Evolutionary conservation across 2,329 filamentous ascomycete species (phyloP).

Genomic region (Knoxdaviesia proteae): DNA sequence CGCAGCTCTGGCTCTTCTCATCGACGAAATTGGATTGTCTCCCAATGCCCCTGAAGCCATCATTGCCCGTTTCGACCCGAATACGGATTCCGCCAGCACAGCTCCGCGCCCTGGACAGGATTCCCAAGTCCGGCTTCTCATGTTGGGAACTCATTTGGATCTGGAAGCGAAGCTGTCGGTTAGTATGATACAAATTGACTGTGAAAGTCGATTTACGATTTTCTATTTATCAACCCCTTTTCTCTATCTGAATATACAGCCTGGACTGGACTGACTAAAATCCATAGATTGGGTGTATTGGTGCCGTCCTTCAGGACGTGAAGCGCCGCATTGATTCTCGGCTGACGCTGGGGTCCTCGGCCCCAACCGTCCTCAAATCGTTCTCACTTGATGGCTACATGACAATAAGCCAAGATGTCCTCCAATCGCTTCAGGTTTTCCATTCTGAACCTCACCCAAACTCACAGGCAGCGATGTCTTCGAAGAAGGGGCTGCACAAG

Average conservation of each 20-base stretch:
- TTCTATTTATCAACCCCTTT: not conserved
- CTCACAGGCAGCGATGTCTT: conserved; percentile 1
- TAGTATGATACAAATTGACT: conserved; percentile 54
- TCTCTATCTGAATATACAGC: not conserved
- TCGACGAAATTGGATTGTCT: conserved; percentile 6
- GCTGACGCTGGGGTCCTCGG: conserved; percentile 17
- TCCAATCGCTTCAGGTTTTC: conserved; percentile 68
- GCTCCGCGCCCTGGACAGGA: conserved; percentile 9
- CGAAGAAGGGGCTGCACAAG: conserved; percentile 36
- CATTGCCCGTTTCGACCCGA: too few relatives aligned
- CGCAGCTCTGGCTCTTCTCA: conserved; percentile 21
- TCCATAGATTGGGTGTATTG: conserved; percentile 52
- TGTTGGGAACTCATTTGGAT: conserved; percentile 23
- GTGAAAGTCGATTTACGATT: conserved; percentile 9
- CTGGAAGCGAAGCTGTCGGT: conserved; percentile 48
- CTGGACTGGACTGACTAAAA: not conserved
- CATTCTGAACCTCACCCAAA: conserved; percentile 69
- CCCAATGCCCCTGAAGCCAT: too few relatives aligned
- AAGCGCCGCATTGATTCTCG: conserved; percentile 32
- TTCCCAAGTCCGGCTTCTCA: conserved; percentile 17
- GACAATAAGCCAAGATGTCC: conserved; percentile 64
- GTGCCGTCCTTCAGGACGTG: conserved; percentile 66
- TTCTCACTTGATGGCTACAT: conserved; percentile 47
- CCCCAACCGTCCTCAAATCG: conserved; percentile 47
- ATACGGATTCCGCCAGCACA: not conserved